Evolutionary conservation across 805 yeast genomes (phyloP), one percentile per base, ranked within the genome.

Genomic region (Kazachstania viticola): DNA sequence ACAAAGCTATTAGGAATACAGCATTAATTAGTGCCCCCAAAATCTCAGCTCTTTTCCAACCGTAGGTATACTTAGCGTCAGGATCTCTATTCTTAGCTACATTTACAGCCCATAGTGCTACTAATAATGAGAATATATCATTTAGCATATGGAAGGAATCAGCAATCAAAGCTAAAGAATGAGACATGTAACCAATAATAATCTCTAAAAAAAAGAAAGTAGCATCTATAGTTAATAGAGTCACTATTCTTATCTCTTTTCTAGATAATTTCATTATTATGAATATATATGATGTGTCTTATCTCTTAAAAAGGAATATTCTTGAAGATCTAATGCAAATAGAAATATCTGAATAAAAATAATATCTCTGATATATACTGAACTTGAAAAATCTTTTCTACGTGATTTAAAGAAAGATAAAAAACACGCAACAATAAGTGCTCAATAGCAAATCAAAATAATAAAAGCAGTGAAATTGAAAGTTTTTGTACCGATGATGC

Each of bases 131-230:
- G 37, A 88, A 75, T 34, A 88, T 82, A 59, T 88, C 98, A 60
- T 91, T 88, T 42, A 88, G 66, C 97, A 91, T 91, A 57, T 88
- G 98, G 69, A 88, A 91, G 1, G 97, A 79, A 54, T 88, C 98
- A 2, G 97, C 98, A 34, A 88, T 77, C 33, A 88, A 69, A 0
- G 98, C 97, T 48, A 88, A 67, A 1, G 97, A 88, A 55, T 91
- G 93, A 17, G 88, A 95, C 17, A 88, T 71, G 56, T 87, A 91
- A 14, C 95, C 95, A 23, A 83, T 71, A 33, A 75, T 73, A 32
- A 85, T 75, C 55, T 88, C 98, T 39, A 88, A 46, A 22, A 91
- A 63, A 67, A 91, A 88, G 62, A 88, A 88, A 2, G 70, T 52
- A 3, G 91, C 71, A 56, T 91, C 97, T 22, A 88, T 62, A 29